Evolutionary conservation across 345 rosid genomes (phyloP).

Genomic region (Aurinia saxatilis): DNA sequence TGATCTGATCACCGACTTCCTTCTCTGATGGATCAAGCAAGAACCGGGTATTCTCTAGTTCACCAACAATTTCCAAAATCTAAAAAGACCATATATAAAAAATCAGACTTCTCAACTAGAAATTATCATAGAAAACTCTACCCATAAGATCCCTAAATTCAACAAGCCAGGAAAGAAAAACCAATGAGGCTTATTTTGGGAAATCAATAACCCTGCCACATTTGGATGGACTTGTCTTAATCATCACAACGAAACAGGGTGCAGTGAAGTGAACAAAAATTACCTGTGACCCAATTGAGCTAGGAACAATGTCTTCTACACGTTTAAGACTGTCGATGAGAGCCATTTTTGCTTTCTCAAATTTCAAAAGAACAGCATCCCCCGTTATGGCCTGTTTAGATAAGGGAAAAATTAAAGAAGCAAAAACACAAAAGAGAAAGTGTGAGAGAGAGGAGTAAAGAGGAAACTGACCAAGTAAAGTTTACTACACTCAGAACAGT

Average conservation of each 20-base stretch:
- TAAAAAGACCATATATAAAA: slow-evolving; percentile 27
- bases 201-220: background rate
- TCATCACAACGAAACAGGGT: background rate
- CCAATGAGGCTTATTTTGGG: background rate
- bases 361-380: slow-evolving; percentile 79
- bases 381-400: slow-evolving; percentile 82
- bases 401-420: background rate
- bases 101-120: slow-evolving; percentile 16
- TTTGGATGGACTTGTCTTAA: background rate
- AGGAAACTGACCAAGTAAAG: slow-evolving; percentile 69
- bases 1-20: slow-evolving; percentile 88
- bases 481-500: slow-evolving; percentile 88
- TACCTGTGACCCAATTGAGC: slow-evolving; percentile 85
- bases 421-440: background rate
- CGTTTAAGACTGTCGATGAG: slow-evolving; percentile 81
- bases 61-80: slow-evolving; percentile 77
- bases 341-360: slow-evolving; percentile 66
- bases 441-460: background rate
- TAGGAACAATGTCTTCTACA: slow-evolving; percentile 91
- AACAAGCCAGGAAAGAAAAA: background rate
- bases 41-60: slow-evolving; percentile 59
- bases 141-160: background rate
- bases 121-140: background rate
- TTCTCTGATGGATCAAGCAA: slow-evolving; percentile 71
- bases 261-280: background rate